These are phyloP conservation scores for Puccinia coronata DNA, from an alignment of 1,284 basidiomycete species.

Conservation along the genomic window DNA sequence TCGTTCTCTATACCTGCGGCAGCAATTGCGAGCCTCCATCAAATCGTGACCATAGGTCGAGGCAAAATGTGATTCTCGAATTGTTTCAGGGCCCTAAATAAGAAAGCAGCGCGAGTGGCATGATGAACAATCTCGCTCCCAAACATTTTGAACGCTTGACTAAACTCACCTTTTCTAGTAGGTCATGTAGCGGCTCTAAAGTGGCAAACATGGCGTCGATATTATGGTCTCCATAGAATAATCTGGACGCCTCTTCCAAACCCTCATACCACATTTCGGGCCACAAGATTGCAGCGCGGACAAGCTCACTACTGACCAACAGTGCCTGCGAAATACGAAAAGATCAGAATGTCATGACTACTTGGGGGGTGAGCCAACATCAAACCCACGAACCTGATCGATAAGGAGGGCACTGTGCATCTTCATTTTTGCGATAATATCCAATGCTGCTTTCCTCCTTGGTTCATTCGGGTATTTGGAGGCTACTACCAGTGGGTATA, in stretches of 20 bases:
- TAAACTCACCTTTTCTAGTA: constrained; percentile 76
- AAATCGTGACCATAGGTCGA: constrained; percentile 94
- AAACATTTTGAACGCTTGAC: no score
- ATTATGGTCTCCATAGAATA: constrained; percentile 98
- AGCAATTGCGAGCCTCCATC: constrained; percentile 89
- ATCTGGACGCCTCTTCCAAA: constrained; percentile 91
- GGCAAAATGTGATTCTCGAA: constrained; percentile 90
- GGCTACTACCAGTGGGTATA: constrained; percentile 97
- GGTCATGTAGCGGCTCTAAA: constrained; percentile 88
- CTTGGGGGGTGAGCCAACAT: not conserved
- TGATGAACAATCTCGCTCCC: not conserved
- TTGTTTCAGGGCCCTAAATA: constrained; percentile 84
- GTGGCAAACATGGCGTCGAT: constrained; percentile 98
- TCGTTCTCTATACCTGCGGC: constrained; percentile 79
- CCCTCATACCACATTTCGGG: constrained; percentile 99
- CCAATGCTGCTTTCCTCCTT: constrained; percentile 78
- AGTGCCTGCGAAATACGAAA: constrained; percentile 66
- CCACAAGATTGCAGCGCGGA: constrained; percentile 97
- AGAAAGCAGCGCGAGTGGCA: not conserved
- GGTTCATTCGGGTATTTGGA: constrained; percentile 87
- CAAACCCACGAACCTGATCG: constrained; percentile 68
- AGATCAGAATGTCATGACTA: not conserved
- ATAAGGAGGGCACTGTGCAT: constrained; percentile 89
- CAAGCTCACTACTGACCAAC: constrained; percentile 89
- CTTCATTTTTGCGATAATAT: constrained; percentile 89